Conservation (phyloP, 2,329 filamentous ascomycete species). For the Thermothelomyces thermophilus region DNA sequence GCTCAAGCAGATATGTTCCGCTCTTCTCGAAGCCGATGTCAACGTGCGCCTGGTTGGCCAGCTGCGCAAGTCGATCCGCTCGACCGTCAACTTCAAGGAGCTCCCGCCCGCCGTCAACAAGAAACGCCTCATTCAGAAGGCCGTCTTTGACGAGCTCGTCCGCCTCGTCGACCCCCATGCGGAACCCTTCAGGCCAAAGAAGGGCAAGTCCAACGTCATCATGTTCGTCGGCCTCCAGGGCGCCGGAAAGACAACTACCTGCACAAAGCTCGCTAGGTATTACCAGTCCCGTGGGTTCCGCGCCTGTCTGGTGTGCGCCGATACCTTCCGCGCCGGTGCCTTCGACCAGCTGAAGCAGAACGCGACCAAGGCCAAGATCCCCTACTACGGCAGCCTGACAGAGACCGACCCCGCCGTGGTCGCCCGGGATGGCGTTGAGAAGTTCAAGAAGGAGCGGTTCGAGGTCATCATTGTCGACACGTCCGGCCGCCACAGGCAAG, state of each 20-base stretch:
- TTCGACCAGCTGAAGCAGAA: conserved; percentile 99
- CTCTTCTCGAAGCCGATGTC: conserved; percentile 92
- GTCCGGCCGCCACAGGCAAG: conserved; percentile 88
- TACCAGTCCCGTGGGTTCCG: conserved; percentile 93
- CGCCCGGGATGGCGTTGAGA: conserved; percentile 90
- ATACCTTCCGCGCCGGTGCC: conserved; percentile 96
- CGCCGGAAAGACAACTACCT: conserved; percentile 95
- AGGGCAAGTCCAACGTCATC: conserved; percentile 92
- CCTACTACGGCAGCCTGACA: conserved; percentile 93
- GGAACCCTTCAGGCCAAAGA: conserved; percentile 94
- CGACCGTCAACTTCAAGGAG: conserved; percentile 89
- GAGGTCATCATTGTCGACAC: conserved; percentile 99
- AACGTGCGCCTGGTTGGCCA: conserved; percentile 89
- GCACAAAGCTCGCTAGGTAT: conserved; percentile 91
- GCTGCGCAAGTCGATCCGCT: conserved; percentile 87
- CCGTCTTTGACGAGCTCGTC: conserved; percentile 95
- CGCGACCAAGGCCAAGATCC: conserved; percentile 96
- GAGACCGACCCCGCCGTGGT: conserved; percentile 94
- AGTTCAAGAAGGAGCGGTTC: conserved; percentile 98
- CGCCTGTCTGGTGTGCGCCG: conserved; percentile 88
- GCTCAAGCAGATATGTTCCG: conserved; percentile 96
- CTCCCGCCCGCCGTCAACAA: conserved; percentile 90
- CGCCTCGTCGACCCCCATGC: conserved; percentile 92
- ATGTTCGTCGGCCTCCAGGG: conserved; percentile 99
- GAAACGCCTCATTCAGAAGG: conserved; percentile 95